These are phyloP conservation scores for Chrysoporthe deuterocubensis DNA, from an alignment of 2,329 filamentous ascomycete genomes.

Conservation along the genomic window DNA sequence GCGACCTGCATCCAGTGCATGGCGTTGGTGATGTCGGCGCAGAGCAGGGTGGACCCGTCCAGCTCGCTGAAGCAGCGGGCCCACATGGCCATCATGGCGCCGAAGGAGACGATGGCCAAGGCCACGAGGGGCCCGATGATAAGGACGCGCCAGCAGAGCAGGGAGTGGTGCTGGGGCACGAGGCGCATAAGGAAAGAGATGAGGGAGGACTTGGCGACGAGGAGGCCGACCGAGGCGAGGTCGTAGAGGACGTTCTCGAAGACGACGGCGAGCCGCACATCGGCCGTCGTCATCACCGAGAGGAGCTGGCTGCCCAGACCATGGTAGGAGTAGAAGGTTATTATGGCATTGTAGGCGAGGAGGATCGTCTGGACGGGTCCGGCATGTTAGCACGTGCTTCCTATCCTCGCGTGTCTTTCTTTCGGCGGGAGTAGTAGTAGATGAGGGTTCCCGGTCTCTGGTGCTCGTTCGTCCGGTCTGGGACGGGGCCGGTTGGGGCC, in stretches of 20 bases:
- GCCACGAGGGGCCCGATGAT: conserved; percentile 28
- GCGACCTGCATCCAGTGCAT: conserved; percentile 28
- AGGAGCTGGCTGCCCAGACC: conserved; percentile 28
- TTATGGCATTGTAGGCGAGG: conserved; percentile 28
- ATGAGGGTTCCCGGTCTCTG: neutral
- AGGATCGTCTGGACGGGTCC: conserved; percentile 19
- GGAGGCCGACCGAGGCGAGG: conserved; percentile 24
- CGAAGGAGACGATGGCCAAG: conserved; percentile 28
- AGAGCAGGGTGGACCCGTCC: conserved; percentile 16
- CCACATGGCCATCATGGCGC: conserved; percentile 30
- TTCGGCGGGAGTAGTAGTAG: neutral
- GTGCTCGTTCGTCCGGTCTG: neutral
- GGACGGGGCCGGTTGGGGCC: neutral
- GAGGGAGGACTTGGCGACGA: conserved; percentile 26
- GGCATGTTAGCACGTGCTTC: neutral
- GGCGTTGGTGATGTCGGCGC: conserved; percentile 20
- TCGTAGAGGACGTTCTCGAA: conserved; percentile 29
- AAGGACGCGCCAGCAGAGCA: conserved; percentile 19
- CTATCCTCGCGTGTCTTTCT: neutral
- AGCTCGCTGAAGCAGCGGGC: conserved; percentile 25
- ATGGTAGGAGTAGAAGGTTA: conserved; percentile 28
- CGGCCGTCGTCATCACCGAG: conserved; percentile 20
- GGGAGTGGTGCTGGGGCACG: conserved; percentile 25
- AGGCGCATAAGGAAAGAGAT: conserved; percentile 28
- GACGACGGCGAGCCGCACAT: conserved; percentile 22